A percentile compares a stretch with the other conserved stretches of the same genome.
These are phyloP conservation scores for Blastobotrys parvus DNA, from an alignment of 805 yeast species.

Conservation along the genomic window DNA sequence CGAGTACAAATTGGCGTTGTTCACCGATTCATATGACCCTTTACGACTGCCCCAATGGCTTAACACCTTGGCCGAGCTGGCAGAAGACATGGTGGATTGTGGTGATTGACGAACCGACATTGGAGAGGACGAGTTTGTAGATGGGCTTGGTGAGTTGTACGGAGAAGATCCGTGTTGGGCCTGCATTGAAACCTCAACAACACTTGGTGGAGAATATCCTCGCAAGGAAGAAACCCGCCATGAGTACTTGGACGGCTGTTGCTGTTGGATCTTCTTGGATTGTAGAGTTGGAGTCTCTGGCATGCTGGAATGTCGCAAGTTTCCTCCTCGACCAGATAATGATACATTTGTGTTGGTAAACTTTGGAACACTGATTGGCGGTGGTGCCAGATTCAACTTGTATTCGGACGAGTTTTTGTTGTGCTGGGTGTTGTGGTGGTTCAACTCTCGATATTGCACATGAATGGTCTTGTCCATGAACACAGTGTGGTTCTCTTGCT, in stretches of 20 bases:
- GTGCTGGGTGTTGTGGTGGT: slow-evolving; percentile 21
- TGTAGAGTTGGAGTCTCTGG: not conserved
- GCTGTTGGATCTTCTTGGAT: not conserved
- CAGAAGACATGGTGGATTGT: not conserved
- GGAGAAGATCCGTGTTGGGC: slow-evolving; percentile 1
- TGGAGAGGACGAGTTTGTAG: not conserved
- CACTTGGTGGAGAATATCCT: not conserved
- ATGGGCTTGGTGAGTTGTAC: not conserved
- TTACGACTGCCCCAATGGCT: not conserved
- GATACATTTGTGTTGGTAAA: not conserved
- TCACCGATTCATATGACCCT: not conserved
- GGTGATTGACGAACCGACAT: not conserved
- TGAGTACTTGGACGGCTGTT: not conserved
- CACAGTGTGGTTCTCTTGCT: slow-evolving; percentile 59
- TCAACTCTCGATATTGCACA: slow-evolving; percentile 71
- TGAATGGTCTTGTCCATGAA: slow-evolving; percentile 69
- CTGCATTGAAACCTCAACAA: not conserved
- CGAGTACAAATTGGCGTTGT: not conserved
- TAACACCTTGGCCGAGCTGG: not conserved
- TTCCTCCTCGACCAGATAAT: not conserved
- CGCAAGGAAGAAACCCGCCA: not conserved
- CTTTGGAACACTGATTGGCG: slow-evolving; percentile 54
- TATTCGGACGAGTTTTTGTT: slow-evolving; percentile 26
- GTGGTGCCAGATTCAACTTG: slow-evolving; percentile 60
- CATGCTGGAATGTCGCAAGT: not conserved